A percentile compares a stretch with the other conserved stretches of the same genome.
phyloP scores from a whole-genome alignment of 2,329 filamentous ascomycete genomes.

The Ophiocordyceps camponoti-floridani region DNA sequence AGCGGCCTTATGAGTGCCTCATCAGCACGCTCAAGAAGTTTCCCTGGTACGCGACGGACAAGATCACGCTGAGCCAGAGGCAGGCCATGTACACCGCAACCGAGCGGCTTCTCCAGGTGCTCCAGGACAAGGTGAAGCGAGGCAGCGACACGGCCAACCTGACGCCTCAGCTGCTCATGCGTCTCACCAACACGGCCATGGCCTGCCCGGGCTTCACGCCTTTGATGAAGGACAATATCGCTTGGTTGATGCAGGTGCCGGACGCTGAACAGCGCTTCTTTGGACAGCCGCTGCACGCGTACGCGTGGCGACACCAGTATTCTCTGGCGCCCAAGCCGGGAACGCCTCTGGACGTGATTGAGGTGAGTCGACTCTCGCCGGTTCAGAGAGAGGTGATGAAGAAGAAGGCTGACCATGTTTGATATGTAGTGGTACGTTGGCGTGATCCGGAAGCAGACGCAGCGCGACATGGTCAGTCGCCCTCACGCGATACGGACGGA shows the following conservation, averaged over 20 bases:
- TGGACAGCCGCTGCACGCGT: conserved; percentile 28
- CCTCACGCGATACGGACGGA: conserved; percentile 22
- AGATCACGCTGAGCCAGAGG: conserved; percentile 40
- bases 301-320: conserved; percentile 33
- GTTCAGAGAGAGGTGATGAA: background rate
- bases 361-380: conserved; percentile 21
- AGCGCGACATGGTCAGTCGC: conserved; percentile 18
- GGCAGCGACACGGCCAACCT: conserved; percentile 24
- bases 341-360: conserved; percentile 31
- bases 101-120: conserved; percentile 26
- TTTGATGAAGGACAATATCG: conserved; percentile 42
- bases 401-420: background rate
- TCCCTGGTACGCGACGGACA: conserved; percentile 39
- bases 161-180: conserved; percentile 32
- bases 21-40: conserved; percentile 46
- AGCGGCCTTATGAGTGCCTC: conserved; percentile 46
- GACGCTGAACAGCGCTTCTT: conserved; percentile 18
- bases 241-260: conserved; percentile 19
- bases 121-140: conserved; percentile 23
- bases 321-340: conserved; percentile 29
- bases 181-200: conserved; percentile 33
- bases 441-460: conserved; percentile 34
- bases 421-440: conserved; percentile 41
- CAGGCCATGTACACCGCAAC: conserved; percentile 32
- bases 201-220: conserved; percentile 42